Evolutionary conservation across 768 basidiomycete genomes (phyloP).

Genomic region (Pulveroboletus frians): DNA sequence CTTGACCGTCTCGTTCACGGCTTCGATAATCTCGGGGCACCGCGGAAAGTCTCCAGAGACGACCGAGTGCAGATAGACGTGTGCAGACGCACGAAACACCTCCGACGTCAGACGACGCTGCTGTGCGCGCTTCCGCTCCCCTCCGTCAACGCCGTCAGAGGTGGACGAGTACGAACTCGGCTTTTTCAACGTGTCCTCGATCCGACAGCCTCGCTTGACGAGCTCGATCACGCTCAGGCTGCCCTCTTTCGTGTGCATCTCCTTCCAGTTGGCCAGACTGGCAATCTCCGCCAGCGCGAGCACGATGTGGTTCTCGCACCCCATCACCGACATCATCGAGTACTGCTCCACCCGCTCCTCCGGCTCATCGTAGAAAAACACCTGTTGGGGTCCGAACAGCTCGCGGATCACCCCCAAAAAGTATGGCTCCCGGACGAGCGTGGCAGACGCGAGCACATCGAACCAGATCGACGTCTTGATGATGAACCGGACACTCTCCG

Average conservation of each 20-base stretch:
- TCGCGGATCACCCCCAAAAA: slow-evolving; percentile 52
- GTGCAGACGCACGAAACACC: slow-evolving; percentile 70
- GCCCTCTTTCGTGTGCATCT: slow-evolving; percentile 33
- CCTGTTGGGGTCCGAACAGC: slow-evolving; percentile 40
- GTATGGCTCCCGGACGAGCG: slow-evolving; percentile 53
- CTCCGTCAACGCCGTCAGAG: background rate
- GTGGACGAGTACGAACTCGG: slow-evolving; percentile 8
- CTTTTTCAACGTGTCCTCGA: slow-evolving; percentile 39
- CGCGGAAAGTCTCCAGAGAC: slow-evolving; percentile 68
- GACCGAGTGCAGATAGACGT: slow-evolving; percentile 71
- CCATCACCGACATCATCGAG: slow-evolving; percentile 82
- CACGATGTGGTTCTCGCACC: slow-evolving; percentile 74
- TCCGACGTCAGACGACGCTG: slow-evolving; percentile 46
- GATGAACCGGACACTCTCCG: slow-evolving; percentile 59
- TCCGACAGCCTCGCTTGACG: slow-evolving; percentile 46
- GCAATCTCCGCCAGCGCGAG: slow-evolving; percentile 76
- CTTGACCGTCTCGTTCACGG: slow-evolving; percentile 49
- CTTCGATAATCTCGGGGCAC: slow-evolving; percentile 55
- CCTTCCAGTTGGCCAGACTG: slow-evolving; percentile 63
- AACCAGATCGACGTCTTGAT: slow-evolving; percentile 86
- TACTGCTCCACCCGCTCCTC: slow-evolving; percentile 38
- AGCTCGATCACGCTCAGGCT: slow-evolving; percentile 57
- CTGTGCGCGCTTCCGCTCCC: slow-evolving; percentile 19
- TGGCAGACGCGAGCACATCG: slow-evolving; percentile 74
- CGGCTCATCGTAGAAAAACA: slow-evolving; percentile 32